Evolutionary conservation across 192 early-diverging fungal genomes (phyloP).

Genomic region (Podochytrium sp.): DNA sequence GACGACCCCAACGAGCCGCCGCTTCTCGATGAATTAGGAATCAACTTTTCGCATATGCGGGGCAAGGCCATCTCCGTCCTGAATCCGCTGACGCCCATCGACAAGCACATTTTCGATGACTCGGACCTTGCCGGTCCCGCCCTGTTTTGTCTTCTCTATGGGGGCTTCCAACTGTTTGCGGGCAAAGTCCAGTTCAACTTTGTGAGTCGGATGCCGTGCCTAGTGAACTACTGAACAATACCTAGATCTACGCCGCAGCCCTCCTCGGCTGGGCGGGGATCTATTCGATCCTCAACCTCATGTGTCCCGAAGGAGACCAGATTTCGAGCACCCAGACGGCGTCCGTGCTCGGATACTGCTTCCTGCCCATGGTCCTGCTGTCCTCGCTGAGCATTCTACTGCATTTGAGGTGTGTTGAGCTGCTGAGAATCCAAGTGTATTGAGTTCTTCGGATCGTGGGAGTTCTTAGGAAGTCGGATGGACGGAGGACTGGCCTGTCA

Average conservation of each 20-base stretch:
- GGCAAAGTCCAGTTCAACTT: slow-evolving; percentile 95
- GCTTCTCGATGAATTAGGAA: slow-evolving; percentile 92
- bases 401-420: slow-evolving; percentile 63
- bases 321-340: slow-evolving; percentile 87
- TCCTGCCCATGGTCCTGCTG: slow-evolving; percentile 92
- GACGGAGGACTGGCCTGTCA: too few species aligned
- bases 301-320: slow-evolving; percentile 86
- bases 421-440: too few species aligned
- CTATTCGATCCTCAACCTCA: slow-evolving; percentile 89
- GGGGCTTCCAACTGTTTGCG: slow-evolving; percentile 85
- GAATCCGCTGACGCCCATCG: slow-evolving; percentile 43
- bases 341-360: slow-evolving; percentile 95
- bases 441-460: too few species aligned
- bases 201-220: too few species aligned
- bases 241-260: slow-evolving; percentile 95
- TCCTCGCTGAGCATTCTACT: slow-evolving; percentile 74
- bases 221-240: too few species aligned
- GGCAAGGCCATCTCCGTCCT: slow-evolving; percentile 59
- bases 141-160: slow-evolving; percentile 87
- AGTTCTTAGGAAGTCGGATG: neutral
- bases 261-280: slow-evolving; percentile 85
- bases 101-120: slow-evolving; percentile 90
- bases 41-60: slow-evolving; percentile 92
- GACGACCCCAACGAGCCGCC: slow-evolving; percentile 93
- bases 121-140: slow-evolving; percentile 95